Percentiles rank a stretch among this genome's conserved stretches.
phyloP scores from a whole-genome alignment of 2,329 filamentous ascomycete species.

The Aspergillus sp. region DNA sequence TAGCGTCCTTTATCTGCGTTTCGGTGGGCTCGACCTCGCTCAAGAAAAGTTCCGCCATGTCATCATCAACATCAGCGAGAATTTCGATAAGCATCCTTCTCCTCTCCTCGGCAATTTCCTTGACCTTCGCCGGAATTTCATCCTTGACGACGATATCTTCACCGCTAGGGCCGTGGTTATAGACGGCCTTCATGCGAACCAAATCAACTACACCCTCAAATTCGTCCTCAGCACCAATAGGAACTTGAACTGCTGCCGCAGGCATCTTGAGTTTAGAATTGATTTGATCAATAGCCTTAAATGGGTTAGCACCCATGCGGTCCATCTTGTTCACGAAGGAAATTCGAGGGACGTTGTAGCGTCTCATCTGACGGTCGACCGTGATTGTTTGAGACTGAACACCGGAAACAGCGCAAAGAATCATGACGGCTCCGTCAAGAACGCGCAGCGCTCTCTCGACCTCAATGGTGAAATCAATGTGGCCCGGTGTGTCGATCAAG shows the following conservation, averaged over 20 bases:
- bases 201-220: constrained; percentile 93
- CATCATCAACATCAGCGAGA: constrained; percentile 94
- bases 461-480: constrained; percentile 99
- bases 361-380: constrained; percentile 96
- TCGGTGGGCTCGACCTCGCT: constrained; percentile 79
- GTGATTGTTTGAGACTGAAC: constrained; percentile 98
- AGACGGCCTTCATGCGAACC: constrained; percentile 87
- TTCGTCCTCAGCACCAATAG: constrained; percentile 87
- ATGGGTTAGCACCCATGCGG: constrained; percentile 96
- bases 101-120: constrained; percentile 76
- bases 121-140: constrained; percentile 77
- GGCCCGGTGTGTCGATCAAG: constrained; percentile 95
- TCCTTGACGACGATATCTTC: constrained; percentile 74
- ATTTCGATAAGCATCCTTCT: constrained; percentile 87
- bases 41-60: constrained; percentile 92
- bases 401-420: constrained; percentile 93
- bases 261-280: constrained; percentile 92
- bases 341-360: constrained; percentile 93
- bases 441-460: constrained; percentile 94
- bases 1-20: constrained; percentile 85
- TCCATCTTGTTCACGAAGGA: constrained; percentile 99
- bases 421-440: constrained; percentile 96
- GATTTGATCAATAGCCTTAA: constrained; percentile 96
- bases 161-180: constrained; percentile 83
- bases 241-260: constrained; percentile 90